These are phyloP conservation scores for Thraustotheca clavata DNA, from an alignment of 352 stramenopile species.

Conservation along the genomic window DNA sequence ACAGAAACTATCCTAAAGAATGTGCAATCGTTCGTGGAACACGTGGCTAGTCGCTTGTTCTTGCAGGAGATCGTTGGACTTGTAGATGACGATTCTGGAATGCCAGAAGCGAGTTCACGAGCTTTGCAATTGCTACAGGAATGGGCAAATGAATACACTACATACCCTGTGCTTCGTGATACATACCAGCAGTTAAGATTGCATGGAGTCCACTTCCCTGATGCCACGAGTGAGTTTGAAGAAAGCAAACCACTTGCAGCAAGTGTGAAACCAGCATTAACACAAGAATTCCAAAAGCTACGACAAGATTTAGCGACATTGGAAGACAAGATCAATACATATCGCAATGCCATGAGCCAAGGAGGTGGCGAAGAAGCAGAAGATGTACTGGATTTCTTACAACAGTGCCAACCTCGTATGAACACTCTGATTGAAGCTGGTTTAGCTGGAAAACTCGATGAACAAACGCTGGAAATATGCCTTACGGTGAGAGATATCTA, in stretches of 20 bases:
- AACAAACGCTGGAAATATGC: constrained; percentile 67
- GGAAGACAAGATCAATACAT: constrained; percentile 52
- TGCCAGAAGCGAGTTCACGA: constrained; percentile 66
- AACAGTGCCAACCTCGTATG: constrained; percentile 78
- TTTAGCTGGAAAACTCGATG: constrained; percentile 76
- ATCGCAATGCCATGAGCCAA: constrained; percentile 33
- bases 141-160: constrained; percentile 57
- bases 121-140: constrained; percentile 70
- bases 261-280: constrained; percentile 25
- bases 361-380: constrained; percentile 39
- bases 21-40: constrained; percentile 44
- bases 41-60: constrained; percentile 52
- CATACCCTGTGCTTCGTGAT: constrained; percentile 57
- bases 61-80: constrained; percentile 57
- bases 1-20: constrained; percentile 77
- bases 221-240: constrained; percentile 24
- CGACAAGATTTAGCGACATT: constrained; percentile 57
- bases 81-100: constrained; percentile 49
- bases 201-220: constrained; percentile 58
- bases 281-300: constrained; percentile 66
- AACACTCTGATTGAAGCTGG: constrained; percentile 83
- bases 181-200: constrained; percentile 70
- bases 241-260: neutral
- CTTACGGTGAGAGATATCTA: constrained; percentile 44
- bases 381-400: constrained; percentile 70